Evolutionary conservation across 176 grass and related monocot species (phyloP), one percentile per base, ranked within the genome.

Genomic region (Aegilops tauschii): DNA sequence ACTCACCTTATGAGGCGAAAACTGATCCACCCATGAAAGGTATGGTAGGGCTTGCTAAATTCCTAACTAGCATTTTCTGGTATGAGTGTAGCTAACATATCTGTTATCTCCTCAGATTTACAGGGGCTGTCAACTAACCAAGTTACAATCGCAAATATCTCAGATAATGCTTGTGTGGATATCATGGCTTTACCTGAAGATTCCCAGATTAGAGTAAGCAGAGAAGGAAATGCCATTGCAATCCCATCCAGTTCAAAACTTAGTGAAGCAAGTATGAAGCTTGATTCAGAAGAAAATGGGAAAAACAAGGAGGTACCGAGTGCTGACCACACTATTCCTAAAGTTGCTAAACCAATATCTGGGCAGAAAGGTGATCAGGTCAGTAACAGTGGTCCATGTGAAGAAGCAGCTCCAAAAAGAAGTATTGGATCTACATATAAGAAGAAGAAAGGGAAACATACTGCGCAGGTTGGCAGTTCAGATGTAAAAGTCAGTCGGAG

Each of bases 401-500:
- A 56, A 42, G 79, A 88, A 89, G 76, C 61, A 85, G 83, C 73
- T 49, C 42, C 27, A 32, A 86, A 73, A 84, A 82, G 68, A 87
- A 85, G 35, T 78, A 64, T 45, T 56, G 17, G 79, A 64, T 59
- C 82, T 74, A 76, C 81, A 69, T 59, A 25, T 49, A 87, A 92
- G 50, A 80, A 64, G 27, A 84, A 89, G 70, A 87, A 29, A 35
- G 65, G 74, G 36, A 85, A 87, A 66, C 45, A 4, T 47, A 69
- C 18, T 61, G 30, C 42, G 9, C 52, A 64, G 42, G 50, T 30
- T 80, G 80, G 56, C 16, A 59, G 18, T 78, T 85, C 81, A 84
- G 85, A 87, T 83, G 75, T 39, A 40, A 92, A 92, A 86, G 23
- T 85, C 65, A 64, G 61, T 50, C 73, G 35, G n/a, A 92, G 80